A percentile compares a stretch with the other conserved stretches of the same genome.
Conservation (phyloP, 2,329 filamentous ascomycete genomes). For the Colletotrichum spinosum region DNA sequence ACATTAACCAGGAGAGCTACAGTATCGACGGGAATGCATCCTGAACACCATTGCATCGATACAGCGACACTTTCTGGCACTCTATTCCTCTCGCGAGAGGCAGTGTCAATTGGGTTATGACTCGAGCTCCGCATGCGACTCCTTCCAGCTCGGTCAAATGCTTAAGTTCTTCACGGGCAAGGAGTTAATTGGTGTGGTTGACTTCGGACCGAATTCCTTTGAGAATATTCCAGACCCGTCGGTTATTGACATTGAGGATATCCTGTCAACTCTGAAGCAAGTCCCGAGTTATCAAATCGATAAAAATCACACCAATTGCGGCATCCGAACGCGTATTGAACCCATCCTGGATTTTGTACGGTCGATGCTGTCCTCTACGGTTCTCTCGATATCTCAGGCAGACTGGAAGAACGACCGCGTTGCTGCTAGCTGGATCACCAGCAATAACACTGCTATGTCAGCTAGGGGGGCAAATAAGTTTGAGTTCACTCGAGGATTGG, state of each 20-base stretch:
- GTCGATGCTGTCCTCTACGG: constrained; percentile 62
- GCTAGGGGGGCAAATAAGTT: constrained; percentile 48
- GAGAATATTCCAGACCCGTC: constrained; percentile 61
- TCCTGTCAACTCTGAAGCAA: constrained; percentile 72
- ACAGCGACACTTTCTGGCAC: constrained; percentile 72
- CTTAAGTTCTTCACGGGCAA: constrained; percentile 75
- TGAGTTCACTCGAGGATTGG: constrained; percentile 62
- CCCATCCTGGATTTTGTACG: constrained; percentile 75
- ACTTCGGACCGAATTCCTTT: constrained; percentile 63
- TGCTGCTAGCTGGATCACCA: constrained; percentile 54
- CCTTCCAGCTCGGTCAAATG: constrained; percentile 83
- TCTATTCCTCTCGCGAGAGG: constrained; percentile 74
- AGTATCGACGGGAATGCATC: constrained; percentile 73
- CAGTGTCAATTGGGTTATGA: constrained; percentile 83
- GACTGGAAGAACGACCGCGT: constrained; percentile 59
- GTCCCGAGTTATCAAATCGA: constrained; percentile 81
- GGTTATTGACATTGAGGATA: constrained; percentile 68
- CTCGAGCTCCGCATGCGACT: constrained; percentile 77
- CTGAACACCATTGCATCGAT: constrained; percentile 77
- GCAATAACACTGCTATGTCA: constrained; percentile 16
- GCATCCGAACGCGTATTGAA: constrained; percentile 72
- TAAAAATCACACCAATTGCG: constrained; percentile 79
- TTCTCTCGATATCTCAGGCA: constrained; percentile 55
- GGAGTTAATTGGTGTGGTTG: constrained; percentile 69
- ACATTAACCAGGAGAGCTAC: constrained; percentile 67